These are phyloP conservation scores for Backusella tarrabulga DNA, from an alignment of 192 early-diverging fungal genomes.

Conservation along the genomic window DNA sequence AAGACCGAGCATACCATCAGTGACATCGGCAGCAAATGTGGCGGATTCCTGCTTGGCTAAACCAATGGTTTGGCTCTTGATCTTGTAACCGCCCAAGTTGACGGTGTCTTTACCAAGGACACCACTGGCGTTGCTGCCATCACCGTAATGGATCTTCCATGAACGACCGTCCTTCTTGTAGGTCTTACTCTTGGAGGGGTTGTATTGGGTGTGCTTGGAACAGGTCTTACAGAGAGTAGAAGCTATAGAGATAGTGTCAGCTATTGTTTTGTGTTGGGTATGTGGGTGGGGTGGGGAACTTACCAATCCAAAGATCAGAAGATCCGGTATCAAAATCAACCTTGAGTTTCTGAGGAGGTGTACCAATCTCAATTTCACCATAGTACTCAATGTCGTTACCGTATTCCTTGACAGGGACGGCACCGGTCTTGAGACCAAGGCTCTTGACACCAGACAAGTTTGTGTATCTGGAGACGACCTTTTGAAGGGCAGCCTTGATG, in stretches of 20 bases:
- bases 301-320: constrained; percentile 65
- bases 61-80: constrained; percentile 34
- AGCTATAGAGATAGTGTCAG: not conserved
- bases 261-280: too few relatives aligned
- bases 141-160: constrained; percentile 56
- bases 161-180: constrained; percentile 50
- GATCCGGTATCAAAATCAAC: constrained; percentile 73
- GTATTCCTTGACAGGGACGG: constrained; percentile 11
- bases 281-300: not conserved
- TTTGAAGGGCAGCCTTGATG: not conserved
- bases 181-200: constrained; percentile 50
- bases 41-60: constrained; percentile 24
- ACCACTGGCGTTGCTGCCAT: constrained; percentile 32
- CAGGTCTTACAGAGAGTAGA: constrained; percentile 35
- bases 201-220: constrained; percentile 43
- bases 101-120: constrained; percentile 27
- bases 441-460: not conserved
- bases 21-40: constrained; percentile 10
- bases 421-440: not conserved
- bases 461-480: not conserved
- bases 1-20: constrained; percentile 34
- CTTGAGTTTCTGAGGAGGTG: constrained; percentile 66
- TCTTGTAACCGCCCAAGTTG: constrained; percentile 26
- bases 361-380: constrained; percentile 60
- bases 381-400: constrained; percentile 62